Base-by-base conservation (phyloP, 495 filamentous ascomycete genomes). In the Penicillium daleae region DNA sequence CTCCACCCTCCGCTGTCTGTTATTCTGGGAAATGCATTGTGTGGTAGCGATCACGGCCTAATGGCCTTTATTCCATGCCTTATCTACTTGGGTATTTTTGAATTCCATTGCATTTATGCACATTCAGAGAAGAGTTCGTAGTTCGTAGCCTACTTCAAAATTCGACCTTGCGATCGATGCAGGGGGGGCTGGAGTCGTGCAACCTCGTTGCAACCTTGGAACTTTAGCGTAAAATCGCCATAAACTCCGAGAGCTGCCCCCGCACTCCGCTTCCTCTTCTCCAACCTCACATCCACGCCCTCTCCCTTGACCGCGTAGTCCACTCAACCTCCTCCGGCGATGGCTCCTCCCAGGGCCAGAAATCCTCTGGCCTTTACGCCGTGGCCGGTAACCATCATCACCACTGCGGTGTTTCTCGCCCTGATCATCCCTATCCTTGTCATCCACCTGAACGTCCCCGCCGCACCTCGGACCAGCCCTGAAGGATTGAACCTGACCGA, bases 381-480 rank as follows among this genome's bases (percentile, higher is more conserved):
- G 33, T 82, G 86, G 66, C 85, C 88, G 17, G 91, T 94, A 10
- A 92, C 89, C 12, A 79, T 93, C 58, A 85, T 91, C 77, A 87
- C 86, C 13, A 84, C 87, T 3, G 65, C 86, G 63, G 80, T 89
- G 40, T 95, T 94, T 69, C 74, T 91, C 52, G 88, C 87, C 31
- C 74, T 94, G 26, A 74, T 90, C 59, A 83, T 88, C 57, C 85
- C 89, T 33, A 78, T 96, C 31, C 75, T 96, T 60, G 77, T 90
- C 61, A 82, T 91, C 60, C 91, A 96, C 71, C 85, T 89, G 74
- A 85, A 86, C 52, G 86, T 94, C 32, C 93, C 93, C 1, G 62
- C 83, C 33, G 84, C 87, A n/a, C 88, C 91, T 2, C 78, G 66
- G n/a, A 82, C 83, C 46, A 79, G 78, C 39, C 79, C 81, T 22